Evolutionary conservation across 352 stramenopile species (phyloP).

Genomic region (Phytophthora sojae): DNA sequence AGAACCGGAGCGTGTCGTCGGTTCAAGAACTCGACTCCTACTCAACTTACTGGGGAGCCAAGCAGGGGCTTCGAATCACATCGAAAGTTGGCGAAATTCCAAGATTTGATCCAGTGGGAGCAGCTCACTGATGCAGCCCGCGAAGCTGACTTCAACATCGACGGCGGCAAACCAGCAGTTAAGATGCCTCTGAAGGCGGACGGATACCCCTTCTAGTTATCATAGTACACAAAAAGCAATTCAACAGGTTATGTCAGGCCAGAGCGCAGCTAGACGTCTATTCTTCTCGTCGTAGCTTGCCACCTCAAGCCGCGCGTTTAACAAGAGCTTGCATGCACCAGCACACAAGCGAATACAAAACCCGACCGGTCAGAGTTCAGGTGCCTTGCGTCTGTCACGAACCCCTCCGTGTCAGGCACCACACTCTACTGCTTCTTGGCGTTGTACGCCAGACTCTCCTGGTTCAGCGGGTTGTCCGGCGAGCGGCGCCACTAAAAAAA

Average conservation of each 20-base stretch:
- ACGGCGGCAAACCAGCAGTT: neutral
- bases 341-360: neutral
- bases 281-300: neutral
- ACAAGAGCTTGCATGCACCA: neutral
- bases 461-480: slow-evolving; percentile 82
- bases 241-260: neutral
- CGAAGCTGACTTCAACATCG: slow-evolving; percentile 1
- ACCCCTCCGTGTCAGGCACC: no score
- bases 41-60: neutral
- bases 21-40: neutral
- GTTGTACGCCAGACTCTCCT: slow-evolving; percentile 80
- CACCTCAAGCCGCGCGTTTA: neutral
- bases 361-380: neutral
- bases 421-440: slow-evolving; percentile 62
- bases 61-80: neutral
- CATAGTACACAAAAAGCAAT: neutral
- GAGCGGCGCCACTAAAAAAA: slow-evolving; percentile 72
- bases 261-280: neutral
- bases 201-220: neutral
- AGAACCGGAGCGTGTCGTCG: neutral
- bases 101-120: slow-evolving; percentile 25
- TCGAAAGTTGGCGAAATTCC: neutral
- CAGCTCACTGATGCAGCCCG: slow-evolving; percentile 15
- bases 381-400: no score
- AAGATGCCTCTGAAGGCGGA: neutral